These are phyloP conservation scores for Heteromeles arbutifolia DNA, from an alignment of 306 rosid species.

Conservation along the genomic window DNA sequence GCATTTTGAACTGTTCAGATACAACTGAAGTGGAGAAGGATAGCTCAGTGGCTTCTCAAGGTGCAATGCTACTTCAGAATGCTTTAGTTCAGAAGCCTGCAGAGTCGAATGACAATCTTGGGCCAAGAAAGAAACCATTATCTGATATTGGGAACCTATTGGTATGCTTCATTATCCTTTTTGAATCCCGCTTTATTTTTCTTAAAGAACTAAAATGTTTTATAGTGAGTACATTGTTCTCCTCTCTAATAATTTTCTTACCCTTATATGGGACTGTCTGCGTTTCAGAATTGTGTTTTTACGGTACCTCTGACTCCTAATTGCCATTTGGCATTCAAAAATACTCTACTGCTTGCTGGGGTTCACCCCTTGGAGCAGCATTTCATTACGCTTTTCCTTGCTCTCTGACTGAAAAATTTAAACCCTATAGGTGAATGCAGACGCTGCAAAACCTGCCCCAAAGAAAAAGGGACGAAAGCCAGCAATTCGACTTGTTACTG, in stretches of 20 bases:
- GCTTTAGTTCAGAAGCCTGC: constrained; percentile 51
- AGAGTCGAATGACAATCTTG: constrained; percentile 27
- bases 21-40: constrained; percentile 16
- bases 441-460: constrained; percentile 32
- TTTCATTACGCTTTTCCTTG: neutral
- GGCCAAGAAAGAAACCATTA: constrained; percentile 54
- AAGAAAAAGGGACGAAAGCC: constrained; percentile 40
- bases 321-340: neutral
- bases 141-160: constrained; percentile 66
- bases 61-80: constrained; percentile 50
- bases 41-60: constrained; percentile 32
- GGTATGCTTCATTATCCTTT: constrained; percentile 35
- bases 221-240: neutral
- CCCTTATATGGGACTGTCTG: neutral
- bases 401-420: constrained; percentile 11
- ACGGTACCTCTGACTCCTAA: neutral
- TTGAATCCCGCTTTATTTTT: neutral
- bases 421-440: constrained; percentile 36
- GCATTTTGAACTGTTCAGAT: constrained; percentile 18
- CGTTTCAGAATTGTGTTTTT: neutral
- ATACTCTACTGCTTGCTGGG: neutral
- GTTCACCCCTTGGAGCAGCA: neutral
- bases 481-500: constrained; percentile 38
- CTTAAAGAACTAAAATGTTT: neutral
- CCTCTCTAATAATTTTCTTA: neutral